phyloP scores from a whole-genome alignment of 1,139 yeast genomes.

The Sugiyamaella novakii region DNA sequence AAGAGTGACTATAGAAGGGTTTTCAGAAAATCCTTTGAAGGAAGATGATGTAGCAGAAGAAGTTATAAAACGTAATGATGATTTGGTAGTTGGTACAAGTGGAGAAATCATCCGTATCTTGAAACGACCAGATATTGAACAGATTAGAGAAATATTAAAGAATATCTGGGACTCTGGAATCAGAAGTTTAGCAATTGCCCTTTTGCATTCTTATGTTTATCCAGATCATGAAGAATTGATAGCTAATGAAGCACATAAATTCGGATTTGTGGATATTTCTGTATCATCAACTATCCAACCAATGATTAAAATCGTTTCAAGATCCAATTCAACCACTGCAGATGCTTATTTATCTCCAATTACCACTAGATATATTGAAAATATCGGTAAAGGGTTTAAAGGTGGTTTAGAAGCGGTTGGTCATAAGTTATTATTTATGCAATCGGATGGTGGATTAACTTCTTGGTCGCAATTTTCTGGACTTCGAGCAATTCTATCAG shows the following conservation, averaged over 20 bases:
- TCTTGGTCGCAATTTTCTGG: constrained; percentile 54
- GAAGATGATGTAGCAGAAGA: constrained; percentile 30
- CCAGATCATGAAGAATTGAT: constrained; percentile 64
- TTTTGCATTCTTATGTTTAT: constrained; percentile 69
- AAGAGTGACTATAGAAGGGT: constrained; percentile 70
- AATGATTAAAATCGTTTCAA: constrained; percentile 68
- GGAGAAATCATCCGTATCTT: constrained; percentile 65
- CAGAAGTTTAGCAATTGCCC: constrained; percentile 65
- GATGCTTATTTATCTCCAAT: constrained; percentile 81
- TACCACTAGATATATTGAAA: constrained; percentile 59
- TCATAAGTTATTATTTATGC: constrained; percentile 56
- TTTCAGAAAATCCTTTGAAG: constrained; percentile 58
- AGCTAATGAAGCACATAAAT: constrained; percentile 57
- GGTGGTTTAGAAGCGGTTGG: constrained; percentile 51
- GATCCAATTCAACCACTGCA: constrained; percentile 73
- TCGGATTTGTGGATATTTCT: constrained; percentile 66
- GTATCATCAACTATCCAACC: constrained; percentile 69
- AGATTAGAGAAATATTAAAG: constrained; percentile 47
- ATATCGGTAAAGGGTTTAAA: constrained; percentile 62
- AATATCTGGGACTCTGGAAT: constrained; percentile 57
- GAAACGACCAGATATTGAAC: constrained; percentile 49
- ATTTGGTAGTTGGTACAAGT: constrained; percentile 55
- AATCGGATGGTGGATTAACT: constrained; percentile 60
- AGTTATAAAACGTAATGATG: constrained; percentile 35
- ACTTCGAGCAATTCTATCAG: constrained; percentile 54